Evolutionary conservation across 192 early-diverging fungal genomes (phyloP), one percentile per base, ranked within the genome.

Genomic region (Kickxella alabastrina): DNA sequence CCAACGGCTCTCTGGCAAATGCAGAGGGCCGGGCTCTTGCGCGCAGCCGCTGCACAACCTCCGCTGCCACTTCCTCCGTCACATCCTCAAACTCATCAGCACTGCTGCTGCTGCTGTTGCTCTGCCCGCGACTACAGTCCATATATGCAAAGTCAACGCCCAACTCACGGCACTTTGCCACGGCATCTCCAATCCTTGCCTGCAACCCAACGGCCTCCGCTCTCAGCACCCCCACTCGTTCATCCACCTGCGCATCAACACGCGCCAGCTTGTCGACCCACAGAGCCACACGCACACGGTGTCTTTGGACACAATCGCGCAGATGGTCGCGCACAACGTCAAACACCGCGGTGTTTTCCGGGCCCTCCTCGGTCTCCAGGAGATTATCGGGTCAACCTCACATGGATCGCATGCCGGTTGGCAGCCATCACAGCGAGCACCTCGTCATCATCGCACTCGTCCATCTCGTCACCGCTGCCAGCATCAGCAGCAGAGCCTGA

Each of bases 351-450:
- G 34, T 34, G 32, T 85, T 88, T 0, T 79, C 80, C 1, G 61
- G 61, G 0, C 77, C 65, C 31, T 88, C 86, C 13, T 65, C 41
- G 4, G 83, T 52, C 5, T 80, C 79, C 23, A 82, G 61, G 1
- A 73, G 55, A 6, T 78, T 59, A 8, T 74, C 67, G 70, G 6
- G 79, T 61, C 21, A 88, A 37, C 37, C 72, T 52, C 48, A 86
- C 66, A n/a, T 77, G 71, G 27, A 88, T 65, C 17, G 59, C 66
- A 27, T 85, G 84, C 2, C 83, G 78, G 44, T 75, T 79, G 10
- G 81, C 79, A 3, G 81, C 84, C 54, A 87, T 78, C 13, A 83
- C 81, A 15, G 81, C 67, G 13, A 78, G 53, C 2, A 75, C 59
- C 27, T 80, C 52, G 12, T 78, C 71, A 18, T 52, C 46, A 3